A percentile compares a stretch with the other conserved stretches of the same genome.
Evolutionary conservation across 371 early-diverging fungal species (phyloP).

Genomic region (Apophysomyces ossiformis): DNA sequence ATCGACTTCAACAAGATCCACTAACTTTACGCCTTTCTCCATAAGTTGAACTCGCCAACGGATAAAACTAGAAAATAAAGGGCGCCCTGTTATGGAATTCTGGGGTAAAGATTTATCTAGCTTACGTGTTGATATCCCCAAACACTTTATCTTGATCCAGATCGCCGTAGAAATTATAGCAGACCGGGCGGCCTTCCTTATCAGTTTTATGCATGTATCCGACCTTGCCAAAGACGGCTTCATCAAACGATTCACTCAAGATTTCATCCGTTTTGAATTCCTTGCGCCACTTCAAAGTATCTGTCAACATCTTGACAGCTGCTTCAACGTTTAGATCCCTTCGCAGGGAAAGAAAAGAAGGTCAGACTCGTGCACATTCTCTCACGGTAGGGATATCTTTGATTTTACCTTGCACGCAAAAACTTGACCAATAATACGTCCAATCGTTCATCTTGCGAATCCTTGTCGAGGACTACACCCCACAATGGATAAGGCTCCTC

Average conservation of each 20-base stretch:
- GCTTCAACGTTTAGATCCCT: conserved; percentile 42
- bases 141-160: conserved; percentile 61
- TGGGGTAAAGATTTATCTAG: not conserved
- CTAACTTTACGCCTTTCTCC: conserved; percentile 55
- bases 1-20: conserved; percentile 60
- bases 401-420: conserved; percentile 54
- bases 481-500: conserved; percentile 50
- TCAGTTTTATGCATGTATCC: conserved; percentile 57
- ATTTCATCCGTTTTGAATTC: conserved; percentile 53
- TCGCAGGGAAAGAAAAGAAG: not conserved
- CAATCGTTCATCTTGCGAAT: conserved; percentile 54
- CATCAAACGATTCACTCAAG: conserved; percentile 56
- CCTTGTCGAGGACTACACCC: conserved; percentile 52
- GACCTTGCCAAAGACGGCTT: conserved; percentile 47
- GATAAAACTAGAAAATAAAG: conserved; percentile 42
- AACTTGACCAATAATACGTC: conserved; percentile 63
- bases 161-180: conserved; percentile 66
- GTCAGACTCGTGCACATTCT: not conserved
- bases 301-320: conserved; percentile 56
- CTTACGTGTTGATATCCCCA: conserved; percentile 51
- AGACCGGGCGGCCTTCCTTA: conserved; percentile 58
- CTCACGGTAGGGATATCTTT: not conserved
- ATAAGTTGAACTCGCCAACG: conserved; percentile 70
- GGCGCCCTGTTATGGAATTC: not conserved
- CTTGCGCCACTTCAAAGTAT: conserved; percentile 59